A percentile compares a stretch with the other conserved stretches of the same genome.
Evolutionary conservation across 176 grass and related monocot species (phyloP).

Genomic region (Avena eriantha): DNA sequence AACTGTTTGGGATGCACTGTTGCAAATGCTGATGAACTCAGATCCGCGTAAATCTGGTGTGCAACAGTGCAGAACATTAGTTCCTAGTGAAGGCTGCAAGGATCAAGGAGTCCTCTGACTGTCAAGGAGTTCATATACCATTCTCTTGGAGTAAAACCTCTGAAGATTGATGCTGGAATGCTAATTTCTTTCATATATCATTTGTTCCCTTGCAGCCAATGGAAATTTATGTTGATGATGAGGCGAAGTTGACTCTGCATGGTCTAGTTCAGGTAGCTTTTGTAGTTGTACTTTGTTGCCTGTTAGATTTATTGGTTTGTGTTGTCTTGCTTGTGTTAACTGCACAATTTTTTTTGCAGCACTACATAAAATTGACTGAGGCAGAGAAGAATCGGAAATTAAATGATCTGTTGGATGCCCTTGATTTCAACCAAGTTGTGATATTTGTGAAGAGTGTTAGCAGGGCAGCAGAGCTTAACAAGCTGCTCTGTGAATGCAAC

Average conservation of each 20-base stretch:
- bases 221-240: slow-evolving; percentile 99
- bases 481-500: slow-evolving; percentile 95
- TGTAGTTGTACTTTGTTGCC: no score
- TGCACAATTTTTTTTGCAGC: slow-evolving; percentile 37
- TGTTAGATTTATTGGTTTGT: not conserved
- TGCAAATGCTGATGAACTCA: slow-evolving; percentile 23
- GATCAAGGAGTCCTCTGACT: slow-evolving; percentile 2
- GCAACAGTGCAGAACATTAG: slow-evolving; percentile 43
- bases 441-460: slow-evolving; percentile 99
- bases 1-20: slow-evolving; percentile 45
- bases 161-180: slow-evolving; percentile 62
- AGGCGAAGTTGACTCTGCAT: slow-evolving; percentile 98
- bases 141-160: slow-evolving; percentile 60
- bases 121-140: slow-evolving; percentile 47
- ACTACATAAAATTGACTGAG: slow-evolving; percentile 95
- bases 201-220: slow-evolving; percentile 99
- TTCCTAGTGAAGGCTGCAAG: slow-evolving; percentile 33
- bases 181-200: slow-evolving; percentile 88
- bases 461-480: slow-evolving; percentile 92
- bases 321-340: not conserved
- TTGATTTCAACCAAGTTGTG: slow-evolving; percentile 99
- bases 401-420: slow-evolving; percentile 96
- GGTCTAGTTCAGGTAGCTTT: slow-evolving; percentile 90
- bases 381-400: slow-evolving; percentile 96
- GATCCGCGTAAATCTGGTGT: slow-evolving; percentile 7